Evolutionary conservation across 164 flowering plant genomes (phyloP), one percentile per base, ranked within the genome.

Genomic region (Malania oleifera): DNA sequence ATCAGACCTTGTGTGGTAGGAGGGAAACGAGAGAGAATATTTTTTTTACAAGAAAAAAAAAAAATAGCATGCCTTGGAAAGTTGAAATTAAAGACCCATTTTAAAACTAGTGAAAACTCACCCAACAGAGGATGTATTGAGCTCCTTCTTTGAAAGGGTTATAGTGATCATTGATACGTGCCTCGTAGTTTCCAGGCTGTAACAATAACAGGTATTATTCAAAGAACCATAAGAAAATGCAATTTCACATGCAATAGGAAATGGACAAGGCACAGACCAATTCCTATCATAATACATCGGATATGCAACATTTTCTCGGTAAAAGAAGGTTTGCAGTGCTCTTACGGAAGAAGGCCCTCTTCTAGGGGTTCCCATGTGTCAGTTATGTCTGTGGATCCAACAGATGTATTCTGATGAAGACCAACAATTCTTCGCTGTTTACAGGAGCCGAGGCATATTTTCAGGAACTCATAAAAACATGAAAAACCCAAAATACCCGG

Each of bases 321-420:
- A 37, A 56, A 23, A 26, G 26, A 17, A 54, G 53, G 53, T 10
- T 44, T 14, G 57, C 45, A 58, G 24, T 56, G 10, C 20, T 18
- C 90, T 80, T 80, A 89, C 91, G 84, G 86, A 43, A 81, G 84
- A 34, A 89, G 89, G 74, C 96, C 96, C 75, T 89, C 96, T 67
- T 89, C 96, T 26, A 86, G 68, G 56, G 96, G 96, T 62, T 86
- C 96, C 91, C 93, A 89, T 24, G 78, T 83, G 61, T 89, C 91
- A 47, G 86, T 89, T 55, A 89, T 86, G 58, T 86, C 96, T 3
- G 87, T 86, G 58, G 93, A 89, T 44, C 83, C 84, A 71, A 86
- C 77, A 7, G 87, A 48, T 25, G 96, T 86, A 44, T 62, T 77
- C 77, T 89, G 96, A 67, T 86, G 96, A 45, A 89, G 91, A 72